Conservation (phyloP, 768 basidiomycete genomes). For the Calocybe gangraenosa region DNA sequence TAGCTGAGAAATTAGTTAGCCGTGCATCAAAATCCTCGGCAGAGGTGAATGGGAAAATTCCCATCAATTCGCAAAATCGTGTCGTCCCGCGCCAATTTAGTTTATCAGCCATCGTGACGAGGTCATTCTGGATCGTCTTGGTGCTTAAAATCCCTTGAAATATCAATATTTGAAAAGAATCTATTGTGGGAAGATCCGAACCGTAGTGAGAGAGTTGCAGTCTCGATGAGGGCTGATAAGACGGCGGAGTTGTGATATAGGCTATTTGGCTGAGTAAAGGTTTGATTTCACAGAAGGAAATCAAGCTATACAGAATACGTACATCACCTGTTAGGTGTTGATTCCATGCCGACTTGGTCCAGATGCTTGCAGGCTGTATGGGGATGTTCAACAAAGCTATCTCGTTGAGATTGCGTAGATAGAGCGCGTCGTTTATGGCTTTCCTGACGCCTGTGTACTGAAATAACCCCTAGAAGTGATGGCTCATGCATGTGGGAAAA, state of each 20-base stretch:
- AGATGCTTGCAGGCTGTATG: conserved; percentile 38
- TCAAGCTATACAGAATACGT: too few species aligned
- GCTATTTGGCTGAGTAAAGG: conserved; percentile 22
- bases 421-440: conserved; percentile 61
- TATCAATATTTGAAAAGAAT: conserved; percentile 3
- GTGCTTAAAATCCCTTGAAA: conserved; percentile 21
- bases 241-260: conserved; percentile 54
- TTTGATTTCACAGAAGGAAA: neutral
- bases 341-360: conserved; percentile 32
- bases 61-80: conserved; percentile 54
- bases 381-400: conserved; percentile 48
- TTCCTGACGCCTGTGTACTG: conserved; percentile 35
- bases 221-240: conserved; percentile 56
- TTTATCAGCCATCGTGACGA: conserved; percentile 40
- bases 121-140: conserved; percentile 25
- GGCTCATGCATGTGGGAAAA: conserved; percentile 7
- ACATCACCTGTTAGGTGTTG: conserved; percentile 8
- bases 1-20: conserved; percentile 39
- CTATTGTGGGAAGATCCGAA: conserved; percentile 19
- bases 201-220: conserved; percentile 57
- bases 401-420: conserved; percentile 46
- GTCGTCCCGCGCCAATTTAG: conserved; percentile 52
- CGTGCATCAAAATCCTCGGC: conserved; percentile 24
- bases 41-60: conserved; percentile 42
- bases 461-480: conserved; percentile 9